Evolutionary conservation across 768 basidiomycete species (phyloP), one percentile per base, ranked within the genome.

Genomic region (Pleurotus platypus): DNA sequence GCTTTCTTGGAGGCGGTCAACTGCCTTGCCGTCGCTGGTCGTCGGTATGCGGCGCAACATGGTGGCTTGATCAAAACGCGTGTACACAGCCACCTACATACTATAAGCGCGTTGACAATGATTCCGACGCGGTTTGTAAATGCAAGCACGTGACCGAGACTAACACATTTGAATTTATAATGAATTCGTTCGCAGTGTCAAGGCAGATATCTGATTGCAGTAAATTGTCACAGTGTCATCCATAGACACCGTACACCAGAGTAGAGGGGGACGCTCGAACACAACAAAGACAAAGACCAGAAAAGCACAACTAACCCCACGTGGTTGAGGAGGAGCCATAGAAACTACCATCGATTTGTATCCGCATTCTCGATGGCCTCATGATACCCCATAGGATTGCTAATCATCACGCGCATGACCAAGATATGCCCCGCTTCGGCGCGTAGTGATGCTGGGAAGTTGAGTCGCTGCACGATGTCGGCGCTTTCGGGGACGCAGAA

Each of bases 11-110:
- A 89, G 79, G 61, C 85, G 77, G 63, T 89, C 85, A 4, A 90
- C 75, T 9, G 76, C 71, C 62, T 82, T 83, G 26, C 90, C 90
- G 57, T 92, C 89, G 16, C 74, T 70, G 1, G 86, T 89, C 0
- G 85, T 86, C 22, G 90, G 90, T 8, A 74, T 69, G 12, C 89
- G 83, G 57, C 80, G 82, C 30, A 92, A 76, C 90, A 92, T 92
- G 27, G 45, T 43, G 56, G 38, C 49, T n/a, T 27, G n/a, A 27
- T 16, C 15, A 39, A 57, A 58, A 58, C 57, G 37, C 48, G 54
- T 15, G 35, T 38, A 15, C 12, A n/a, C 18, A 51, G 24, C 22
- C n/a, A 13, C 9, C 22, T 15, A 26, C 7, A n/a, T 30, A 30
- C 16, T 16, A 16, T 22, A 51, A 16, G 7, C 49, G 49, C 49